Conservation (phyloP, 2,329 filamentous ascomycete genomes). For the Paracamarosporium sp. region DNA sequence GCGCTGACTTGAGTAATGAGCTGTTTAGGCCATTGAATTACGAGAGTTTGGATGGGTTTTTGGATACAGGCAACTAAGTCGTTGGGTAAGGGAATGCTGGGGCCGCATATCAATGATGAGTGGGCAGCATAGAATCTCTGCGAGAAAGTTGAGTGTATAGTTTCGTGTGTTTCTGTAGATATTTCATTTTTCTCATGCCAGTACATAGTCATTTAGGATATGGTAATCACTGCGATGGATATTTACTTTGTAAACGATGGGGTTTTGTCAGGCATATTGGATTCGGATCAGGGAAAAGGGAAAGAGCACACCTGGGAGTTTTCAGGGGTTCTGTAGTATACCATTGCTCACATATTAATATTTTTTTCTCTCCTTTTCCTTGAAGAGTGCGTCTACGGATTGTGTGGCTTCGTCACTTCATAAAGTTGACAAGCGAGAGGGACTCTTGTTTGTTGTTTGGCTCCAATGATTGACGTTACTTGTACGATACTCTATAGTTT, state of each 20-base stretch:
- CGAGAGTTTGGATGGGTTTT: slow-evolving; percentile 40
- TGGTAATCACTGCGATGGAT: not conserved
- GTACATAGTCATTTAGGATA: not conserved
- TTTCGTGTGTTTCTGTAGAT: not conserved
- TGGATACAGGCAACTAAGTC: slow-evolving; percentile 25
- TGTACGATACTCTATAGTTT: too few species aligned
- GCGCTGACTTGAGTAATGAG: slow-evolving; percentile 48
- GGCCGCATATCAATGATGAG: too few species aligned
- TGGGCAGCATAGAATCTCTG: too few species aligned
- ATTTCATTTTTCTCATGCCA: not conserved
- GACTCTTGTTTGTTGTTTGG: too few species aligned
- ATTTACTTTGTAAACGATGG: not conserved
- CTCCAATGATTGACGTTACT: too few species aligned
- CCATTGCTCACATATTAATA: not conserved
- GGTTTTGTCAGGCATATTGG: not conserved
- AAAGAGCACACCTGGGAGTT: not conserved
- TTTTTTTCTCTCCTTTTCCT: not conserved
- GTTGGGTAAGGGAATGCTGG: not conserved
- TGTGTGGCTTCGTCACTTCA: not conserved
- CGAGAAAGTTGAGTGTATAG: not conserved
- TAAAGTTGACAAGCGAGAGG: too few species aligned
- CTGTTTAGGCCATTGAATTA: slow-evolving; percentile 46
- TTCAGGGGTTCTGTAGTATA: not conserved
- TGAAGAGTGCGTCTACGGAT: not conserved
- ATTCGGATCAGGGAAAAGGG: not conserved